These are phyloP conservation scores for Clonostachys rosea DNA, from an alignment of 2,329 filamentous ascomycete genomes.

Conservation along the genomic window DNA sequence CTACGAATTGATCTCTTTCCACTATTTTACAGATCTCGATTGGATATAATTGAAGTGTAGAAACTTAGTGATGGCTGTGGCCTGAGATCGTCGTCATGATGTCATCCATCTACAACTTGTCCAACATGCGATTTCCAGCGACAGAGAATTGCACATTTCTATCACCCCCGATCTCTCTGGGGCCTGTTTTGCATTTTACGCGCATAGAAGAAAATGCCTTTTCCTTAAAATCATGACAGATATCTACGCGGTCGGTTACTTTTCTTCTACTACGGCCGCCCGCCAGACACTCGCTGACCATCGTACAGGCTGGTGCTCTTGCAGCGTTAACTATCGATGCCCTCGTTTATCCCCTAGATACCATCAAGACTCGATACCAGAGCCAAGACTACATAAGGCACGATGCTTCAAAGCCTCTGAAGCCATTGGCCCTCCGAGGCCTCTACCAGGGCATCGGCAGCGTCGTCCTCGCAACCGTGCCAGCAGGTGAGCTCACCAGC, in stretches of 20 bases:
- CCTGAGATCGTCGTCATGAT: too few relatives aligned
- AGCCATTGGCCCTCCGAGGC: constrained; percentile 58
- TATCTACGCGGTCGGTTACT: constrained; percentile 21
- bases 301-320: constrained; percentile 68
- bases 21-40: too few relatives aligned
- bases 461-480: constrained; percentile 80
- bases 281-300: neutral
- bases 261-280: neutral
- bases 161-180: too few relatives aligned
- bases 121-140: too few relatives aligned
- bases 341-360: constrained; percentile 83
- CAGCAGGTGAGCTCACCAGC: constrained; percentile 58
- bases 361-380: constrained; percentile 82
- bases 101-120: too few relatives aligned
- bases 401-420: constrained; percentile 53
- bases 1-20: too few relatives aligned
- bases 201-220: too few relatives aligned
- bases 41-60: too few relatives aligned
- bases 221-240: constrained; percentile 20
- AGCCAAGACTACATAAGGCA: constrained; percentile 68
- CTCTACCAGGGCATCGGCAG: constrained; percentile 86
- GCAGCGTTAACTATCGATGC: constrained; percentile 85
- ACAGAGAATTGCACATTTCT: too few relatives aligned
- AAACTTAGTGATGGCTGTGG: too few relatives aligned
- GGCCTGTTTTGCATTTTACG: too few relatives aligned